Evolutionary conservation across 2,329 filamentous ascomycete species (phyloP).

Genomic region (Epichloe gansuensis): DNA sequence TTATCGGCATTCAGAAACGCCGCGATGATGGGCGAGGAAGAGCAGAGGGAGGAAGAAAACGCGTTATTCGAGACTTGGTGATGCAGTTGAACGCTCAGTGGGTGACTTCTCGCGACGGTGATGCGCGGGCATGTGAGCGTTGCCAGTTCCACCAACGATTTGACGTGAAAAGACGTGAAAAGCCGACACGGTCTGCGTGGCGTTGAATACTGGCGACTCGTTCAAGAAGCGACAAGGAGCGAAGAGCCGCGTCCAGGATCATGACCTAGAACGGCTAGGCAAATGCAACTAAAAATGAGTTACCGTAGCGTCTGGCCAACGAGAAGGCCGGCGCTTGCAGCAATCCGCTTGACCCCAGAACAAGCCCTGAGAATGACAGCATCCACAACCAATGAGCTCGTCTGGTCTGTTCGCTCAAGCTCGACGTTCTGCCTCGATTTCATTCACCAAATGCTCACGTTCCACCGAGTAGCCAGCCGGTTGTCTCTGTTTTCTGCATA

Average conservation of each 20-base stretch:
- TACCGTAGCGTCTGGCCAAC: slow-evolving; percentile 19
- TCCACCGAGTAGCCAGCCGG: too few species aligned
- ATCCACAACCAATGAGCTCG: neutral
- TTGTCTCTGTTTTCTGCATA: neutral
- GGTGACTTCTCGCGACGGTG: neutral
- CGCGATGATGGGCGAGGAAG: neutral
- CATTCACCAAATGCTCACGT: too few species aligned
- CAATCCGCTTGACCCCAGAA: slow-evolving; percentile 16
- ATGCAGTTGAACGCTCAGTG: neutral
- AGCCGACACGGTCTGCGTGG: neutral
- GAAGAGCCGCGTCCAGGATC: neutral
- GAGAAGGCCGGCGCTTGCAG: slow-evolving; percentile 19
- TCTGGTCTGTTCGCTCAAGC: neutral
- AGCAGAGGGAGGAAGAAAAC: neutral
- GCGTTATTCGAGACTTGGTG: neutral
- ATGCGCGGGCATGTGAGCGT: neutral
- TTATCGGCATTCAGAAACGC: neutral
- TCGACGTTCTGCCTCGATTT: neutral
- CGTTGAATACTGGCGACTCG: neutral
- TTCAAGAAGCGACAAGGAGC: neutral
- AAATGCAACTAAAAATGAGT: slow-evolving; percentile 21
- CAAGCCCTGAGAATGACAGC: neutral
- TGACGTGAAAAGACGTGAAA: neutral
- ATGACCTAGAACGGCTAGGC: neutral
- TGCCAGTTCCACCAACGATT: neutral